Percentiles rank a stretch among this genome's conserved stretches.
phyloP scores from a whole-genome alignment of 257 asterid species.

The Solanum okadae region DNA sequence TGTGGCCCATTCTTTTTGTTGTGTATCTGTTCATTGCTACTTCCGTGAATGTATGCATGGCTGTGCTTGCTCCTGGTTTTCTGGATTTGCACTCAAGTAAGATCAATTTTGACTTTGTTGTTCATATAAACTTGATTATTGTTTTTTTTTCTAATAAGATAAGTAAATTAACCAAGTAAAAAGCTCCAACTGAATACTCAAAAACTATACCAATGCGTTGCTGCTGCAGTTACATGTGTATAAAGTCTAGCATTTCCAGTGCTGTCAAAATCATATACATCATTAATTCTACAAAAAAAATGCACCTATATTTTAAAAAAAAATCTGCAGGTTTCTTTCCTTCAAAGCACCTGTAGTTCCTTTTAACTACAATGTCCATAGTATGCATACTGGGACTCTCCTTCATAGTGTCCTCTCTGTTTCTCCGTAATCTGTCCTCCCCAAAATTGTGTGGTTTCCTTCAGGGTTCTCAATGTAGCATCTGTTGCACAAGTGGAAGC shows the following conservation, averaged over 20 bases:
- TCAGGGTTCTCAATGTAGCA: background rate
- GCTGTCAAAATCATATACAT: background rate
- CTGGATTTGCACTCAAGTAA: background rate
- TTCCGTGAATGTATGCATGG: background rate
- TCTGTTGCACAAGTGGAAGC: background rate
- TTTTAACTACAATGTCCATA: background rate
- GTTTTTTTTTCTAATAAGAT: background rate
- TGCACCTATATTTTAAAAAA: background rate
- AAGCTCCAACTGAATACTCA: background rate
- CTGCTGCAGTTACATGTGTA: background rate
- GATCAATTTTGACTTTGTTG: background rate
- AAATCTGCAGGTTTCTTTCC: background rate
- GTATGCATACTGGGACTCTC: background rate
- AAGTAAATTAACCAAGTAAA: background rate
- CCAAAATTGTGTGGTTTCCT: background rate
- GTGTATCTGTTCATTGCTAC: background rate
- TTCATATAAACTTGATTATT: background rate
- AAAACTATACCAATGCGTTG: background rate
- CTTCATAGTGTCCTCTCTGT: background rate
- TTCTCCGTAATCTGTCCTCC: background rate
- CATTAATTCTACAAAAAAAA: background rate
- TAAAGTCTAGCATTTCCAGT: background rate
- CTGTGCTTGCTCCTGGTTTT: background rate
- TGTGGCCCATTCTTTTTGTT: background rate
- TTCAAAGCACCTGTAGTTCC: background rate